Evolutionary conservation across 306 rosid genomes (phyloP).

Genomic region (Abrus precatorius): DNA sequence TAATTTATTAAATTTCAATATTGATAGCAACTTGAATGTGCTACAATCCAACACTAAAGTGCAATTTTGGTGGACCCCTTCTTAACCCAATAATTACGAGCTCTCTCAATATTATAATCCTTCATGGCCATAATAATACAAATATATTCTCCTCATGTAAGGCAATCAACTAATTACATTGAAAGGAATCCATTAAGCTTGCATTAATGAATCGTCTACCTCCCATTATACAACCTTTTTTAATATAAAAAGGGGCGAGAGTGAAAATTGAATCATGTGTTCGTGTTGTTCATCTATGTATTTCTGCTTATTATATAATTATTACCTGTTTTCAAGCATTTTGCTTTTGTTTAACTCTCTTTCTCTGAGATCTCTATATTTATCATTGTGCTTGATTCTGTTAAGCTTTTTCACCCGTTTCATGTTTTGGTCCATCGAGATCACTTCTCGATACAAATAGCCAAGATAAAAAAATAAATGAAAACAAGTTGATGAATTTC

Average conservation of each 20-base stretch:
- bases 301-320: neutral
- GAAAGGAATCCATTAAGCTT: slow-evolving; percentile 59
- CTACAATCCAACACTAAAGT: slow-evolving; percentile 60
- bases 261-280: slow-evolving; percentile 17
- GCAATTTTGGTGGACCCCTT: slow-evolving; percentile 52
- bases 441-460: slow-evolving; percentile 30
- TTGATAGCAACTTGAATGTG: slow-evolving; percentile 51
- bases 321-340: neutral
- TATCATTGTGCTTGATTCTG: slow-evolving; percentile 52
- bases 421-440: slow-evolving; percentile 45
- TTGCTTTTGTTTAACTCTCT: slow-evolving; percentile 37
- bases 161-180: slow-evolving; percentile 36
- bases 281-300: slow-evolving; percentile 9
- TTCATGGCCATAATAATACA: neutral
- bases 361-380: slow-evolving; percentile 4
- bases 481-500: neutral
- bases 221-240: slow-evolving; percentile 41
- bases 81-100: slow-evolving; percentile 55
- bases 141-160: slow-evolving; percentile 18
- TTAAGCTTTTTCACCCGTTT: slow-evolving; percentile 56
- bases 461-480: neutral
- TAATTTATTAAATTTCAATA: slow-evolving; percentile 47
- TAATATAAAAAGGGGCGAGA: neutral
- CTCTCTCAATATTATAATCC: slow-evolving; percentile 45
- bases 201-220: slow-evolving; percentile 64